Evolutionary conservation across 2,329 filamentous ascomycete genomes (phyloP), one percentile per base, ranked within the genome.

Genomic region (Nannizziopsis barbatae): DNA sequence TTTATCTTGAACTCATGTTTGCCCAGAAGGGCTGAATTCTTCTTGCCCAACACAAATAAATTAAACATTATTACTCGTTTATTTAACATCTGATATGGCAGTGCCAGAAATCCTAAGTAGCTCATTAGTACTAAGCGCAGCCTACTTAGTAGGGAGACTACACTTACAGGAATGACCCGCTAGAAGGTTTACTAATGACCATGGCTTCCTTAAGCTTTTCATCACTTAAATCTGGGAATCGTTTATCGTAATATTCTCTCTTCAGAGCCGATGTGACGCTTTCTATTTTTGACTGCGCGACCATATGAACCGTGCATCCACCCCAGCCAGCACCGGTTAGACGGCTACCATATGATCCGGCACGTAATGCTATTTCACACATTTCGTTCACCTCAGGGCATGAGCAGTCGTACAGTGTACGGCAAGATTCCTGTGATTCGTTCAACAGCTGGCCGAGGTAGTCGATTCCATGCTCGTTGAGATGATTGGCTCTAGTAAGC

Each of bases 301-400:
- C 84, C 50, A 98, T 75, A 69, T 98, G 92, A 50, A 98, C 90
- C 52, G 80, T 92, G 70, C 92, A 96, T 2, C 92, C 92, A 53
- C 92, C 92, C 92, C 92, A 98, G 2, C 92, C 92, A 0, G 92
- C 92, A 35, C 92, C 92, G 0, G 90, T 96, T 57, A 95, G 70
- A 20, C 90, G 75, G 57, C 84, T 88, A 22, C 90, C 92, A 62
- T 87, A 88, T 14, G 85, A 80, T 1, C 92, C 92, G 0, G 85
- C 85, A 12, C 72, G 74, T 22, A 81, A 75, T 0, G 89, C 89
- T 56, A 96, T 83, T 35, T 74, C 65, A 65, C 90, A 96, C 33
- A 98, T 77, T 53, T 86, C 75, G 64, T 98, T 90, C n/a, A 96
- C 77, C 66, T 96, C 89, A 0, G 85, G 81, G 58, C 86, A 94